These are phyloP conservation scores for Fistulinella staudtii DNA, from an alignment of 1,284 basidiomycete genomes.

Conservation along the genomic window DNA sequence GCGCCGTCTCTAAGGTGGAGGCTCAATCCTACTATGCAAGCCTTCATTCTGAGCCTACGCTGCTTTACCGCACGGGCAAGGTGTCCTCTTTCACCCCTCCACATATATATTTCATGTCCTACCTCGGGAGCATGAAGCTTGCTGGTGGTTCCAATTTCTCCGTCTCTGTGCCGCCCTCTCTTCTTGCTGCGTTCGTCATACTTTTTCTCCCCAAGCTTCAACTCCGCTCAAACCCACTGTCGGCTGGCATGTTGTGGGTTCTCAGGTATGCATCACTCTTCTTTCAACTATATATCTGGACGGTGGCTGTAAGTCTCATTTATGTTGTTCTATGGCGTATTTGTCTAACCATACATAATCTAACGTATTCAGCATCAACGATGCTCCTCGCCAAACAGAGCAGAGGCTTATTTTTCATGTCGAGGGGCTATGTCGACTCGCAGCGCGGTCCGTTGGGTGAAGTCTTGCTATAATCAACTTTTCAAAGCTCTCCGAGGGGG, in stretches of 20 bases:
- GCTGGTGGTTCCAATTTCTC: no score
- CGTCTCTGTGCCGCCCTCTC: no score
- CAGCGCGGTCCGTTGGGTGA: conserved; percentile 43
- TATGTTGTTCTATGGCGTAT: background rate
- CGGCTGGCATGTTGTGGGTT: no score
- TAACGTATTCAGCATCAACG: conserved; percentile 7
- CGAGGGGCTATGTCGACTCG: conserved; percentile 42
- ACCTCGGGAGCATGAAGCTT: no score
- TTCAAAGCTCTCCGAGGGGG: conserved; percentile 43
- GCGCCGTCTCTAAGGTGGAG: background rate
- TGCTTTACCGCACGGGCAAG: background rate
- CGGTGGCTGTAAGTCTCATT: conserved; percentile 1
- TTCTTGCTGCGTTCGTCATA: no score
- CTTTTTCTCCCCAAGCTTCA: no score
- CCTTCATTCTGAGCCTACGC: background rate
- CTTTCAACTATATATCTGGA: conserved; percentile 1
- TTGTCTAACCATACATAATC: conserved; percentile 1
- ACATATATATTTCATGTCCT: no score
- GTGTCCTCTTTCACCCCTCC: no score
- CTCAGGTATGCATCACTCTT: no score
- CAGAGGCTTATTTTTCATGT: conserved; percentile 40
- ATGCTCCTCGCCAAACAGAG: conserved; percentile 41
- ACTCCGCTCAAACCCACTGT: no score
- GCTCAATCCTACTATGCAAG: background rate
- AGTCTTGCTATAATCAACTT: conserved; percentile 37